These are phyloP conservation scores for Cladochytrium replicatum DNA, from an alignment of 192 early-diverging fungal genomes.

Conservation along the genomic window DNA sequence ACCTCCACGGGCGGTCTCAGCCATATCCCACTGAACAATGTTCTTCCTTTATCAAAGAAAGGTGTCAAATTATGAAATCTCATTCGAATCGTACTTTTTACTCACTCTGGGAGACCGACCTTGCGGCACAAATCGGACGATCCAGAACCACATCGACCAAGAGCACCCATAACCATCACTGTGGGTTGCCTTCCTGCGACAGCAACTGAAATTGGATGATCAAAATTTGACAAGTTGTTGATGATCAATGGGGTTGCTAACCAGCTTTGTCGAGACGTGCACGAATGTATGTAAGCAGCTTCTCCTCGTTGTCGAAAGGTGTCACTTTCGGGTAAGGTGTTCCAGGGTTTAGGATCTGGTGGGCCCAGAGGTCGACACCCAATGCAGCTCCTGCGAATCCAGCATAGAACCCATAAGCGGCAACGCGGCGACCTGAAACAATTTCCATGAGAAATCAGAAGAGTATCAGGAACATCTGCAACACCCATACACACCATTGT, in stretches of 20 bases:
- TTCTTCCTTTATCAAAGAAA: conserved; percentile 38
- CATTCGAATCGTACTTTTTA: background rate
- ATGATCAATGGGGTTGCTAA: conserved; percentile 24
- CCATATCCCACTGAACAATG: conserved; percentile 93
- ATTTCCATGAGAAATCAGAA: background rate
- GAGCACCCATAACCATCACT: conserved; percentile 97
- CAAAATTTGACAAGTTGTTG: too few species aligned
- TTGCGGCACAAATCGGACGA: conserved; percentile 73
- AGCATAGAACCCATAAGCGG: conserved; percentile 94
- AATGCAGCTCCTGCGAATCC: conserved; percentile 92
- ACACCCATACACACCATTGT: conserved; percentile 26
- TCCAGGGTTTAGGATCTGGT: conserved; percentile 19
- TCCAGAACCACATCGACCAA: conserved; percentile 89
- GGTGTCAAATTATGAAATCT: background rate
- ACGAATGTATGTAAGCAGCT: conserved; percentile 63
- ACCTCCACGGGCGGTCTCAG: conserved; percentile 83
- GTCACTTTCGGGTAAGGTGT: conserved; percentile 62
- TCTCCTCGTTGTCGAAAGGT: conserved; percentile 76
- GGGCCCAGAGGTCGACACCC: conserved; percentile 81
- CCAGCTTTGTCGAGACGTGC: conserved; percentile 46
- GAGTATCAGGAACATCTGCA: background rate
- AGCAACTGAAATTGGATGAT: conserved; percentile 9
- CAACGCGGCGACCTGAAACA: conserved; percentile 68
- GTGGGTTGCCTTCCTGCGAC: conserved; percentile 58
- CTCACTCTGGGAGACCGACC: conserved; percentile 65